These are phyloP conservation scores for Amniculicola lignicola DNA, from an alignment of 495 filamentous ascomycete species.

Conservation along the genomic window DNA sequence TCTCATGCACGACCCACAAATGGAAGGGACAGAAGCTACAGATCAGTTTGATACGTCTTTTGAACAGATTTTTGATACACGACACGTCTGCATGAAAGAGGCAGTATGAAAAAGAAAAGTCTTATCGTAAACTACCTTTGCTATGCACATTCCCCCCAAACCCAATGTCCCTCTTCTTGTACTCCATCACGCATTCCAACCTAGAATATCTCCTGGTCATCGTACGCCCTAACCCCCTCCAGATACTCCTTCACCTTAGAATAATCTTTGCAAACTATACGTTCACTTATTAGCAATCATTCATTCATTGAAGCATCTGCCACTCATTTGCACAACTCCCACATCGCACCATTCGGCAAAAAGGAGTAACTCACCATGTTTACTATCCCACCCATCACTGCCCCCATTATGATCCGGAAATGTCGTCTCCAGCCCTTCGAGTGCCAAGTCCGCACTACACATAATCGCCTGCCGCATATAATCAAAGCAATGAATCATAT, in stretches of 20 bases:
- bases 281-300: neutral
- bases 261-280: slow-evolving; percentile 46
- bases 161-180: too few species aligned
- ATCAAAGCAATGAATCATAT: slow-evolving; percentile 52
- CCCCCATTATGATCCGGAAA: slow-evolving; percentile 49
- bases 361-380: slow-evolving; percentile 47
- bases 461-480: slow-evolving; percentile 51
- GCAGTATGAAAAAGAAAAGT: too few species aligned
- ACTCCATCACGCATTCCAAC: too few species aligned
- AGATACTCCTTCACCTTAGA: slow-evolving; percentile 43
- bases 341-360: neutral
- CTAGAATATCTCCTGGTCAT: slow-evolving; percentile 47
- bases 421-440: slow-evolving; percentile 47
- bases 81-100: too few species aligned
- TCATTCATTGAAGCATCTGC: neutral
- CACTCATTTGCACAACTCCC: neutral
- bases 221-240: slow-evolving; percentile 48
- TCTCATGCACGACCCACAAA: too few species aligned
- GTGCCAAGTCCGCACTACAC: slow-evolving; percentile 47
- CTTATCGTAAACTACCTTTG: too few species aligned
- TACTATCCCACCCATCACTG: slow-evolving; percentile 49
- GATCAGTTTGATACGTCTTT: too few species aligned
- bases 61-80: too few species aligned
- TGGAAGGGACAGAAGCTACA: too few species aligned
- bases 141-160: too few species aligned